Evolutionary conservation across 192 early-diverging fungal species (phyloP).

Genomic region (Lunasporangiospora selenospora): DNA sequence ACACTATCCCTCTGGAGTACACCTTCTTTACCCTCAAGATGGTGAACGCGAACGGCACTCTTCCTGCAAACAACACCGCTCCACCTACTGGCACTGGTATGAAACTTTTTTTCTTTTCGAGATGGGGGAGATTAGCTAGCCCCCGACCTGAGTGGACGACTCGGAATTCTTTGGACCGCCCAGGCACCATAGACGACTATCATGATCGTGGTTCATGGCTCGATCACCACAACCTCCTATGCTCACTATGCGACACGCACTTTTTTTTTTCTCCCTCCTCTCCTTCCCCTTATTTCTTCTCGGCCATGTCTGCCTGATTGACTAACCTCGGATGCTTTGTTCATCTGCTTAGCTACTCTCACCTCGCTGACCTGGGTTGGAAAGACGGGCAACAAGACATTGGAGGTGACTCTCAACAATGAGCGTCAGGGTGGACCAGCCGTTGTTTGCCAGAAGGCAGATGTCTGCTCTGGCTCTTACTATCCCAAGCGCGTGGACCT

Average conservation of each 20-base stretch:
- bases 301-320: too few species aligned
- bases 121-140: too few species aligned
- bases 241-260: too few species aligned
- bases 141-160: too few species aligned
- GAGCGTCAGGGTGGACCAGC: constrained; percentile 8
- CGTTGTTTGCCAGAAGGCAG: constrained; percentile 6
- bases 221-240: too few species aligned
- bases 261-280: too few species aligned
- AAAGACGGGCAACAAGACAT: constrained; percentile 20
- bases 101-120: background rate
- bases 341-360: constrained; percentile 31
- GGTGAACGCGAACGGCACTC: constrained; percentile 9
- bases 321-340: too few species aligned
- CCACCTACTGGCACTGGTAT: constrained; percentile 10
- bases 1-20: constrained; percentile 41
- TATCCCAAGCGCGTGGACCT: constrained; percentile 41
- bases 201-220: too few species aligned
- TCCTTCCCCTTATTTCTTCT: too few species aligned
- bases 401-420: constrained; percentile 24
- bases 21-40: constrained; percentile 24
- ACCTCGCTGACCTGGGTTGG: constrained; percentile 26
- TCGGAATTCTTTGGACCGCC: too few species aligned
- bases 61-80: too few species aligned
- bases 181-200: too few species aligned
- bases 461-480: constrained; percentile 24